A percentile compares a stretch with the other conserved stretches of the same genome.
These are phyloP conservation scores for Fusarium phyllophilum DNA, from an alignment of 2,329 filamentous ascomycete species.

Conservation along the genomic window DNA sequence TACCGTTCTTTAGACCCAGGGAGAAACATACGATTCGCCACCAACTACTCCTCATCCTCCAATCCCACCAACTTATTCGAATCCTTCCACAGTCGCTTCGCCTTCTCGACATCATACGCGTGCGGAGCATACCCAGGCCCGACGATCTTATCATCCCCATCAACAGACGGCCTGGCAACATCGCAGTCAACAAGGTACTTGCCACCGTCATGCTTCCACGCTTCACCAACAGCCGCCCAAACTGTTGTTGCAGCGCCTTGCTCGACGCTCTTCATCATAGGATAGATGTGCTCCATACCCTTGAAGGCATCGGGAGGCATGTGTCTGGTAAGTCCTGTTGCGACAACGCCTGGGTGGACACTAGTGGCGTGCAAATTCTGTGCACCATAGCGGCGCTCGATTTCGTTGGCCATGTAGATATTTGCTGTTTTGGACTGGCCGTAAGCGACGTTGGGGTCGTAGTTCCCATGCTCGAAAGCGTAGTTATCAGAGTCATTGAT, in stretches of 20 bases:
- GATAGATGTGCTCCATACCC: not conserved
- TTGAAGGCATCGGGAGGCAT: not conserved
- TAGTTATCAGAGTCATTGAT: constrained; percentile 26
- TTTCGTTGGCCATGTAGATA: constrained; percentile 40
- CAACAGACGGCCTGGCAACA: not conserved
- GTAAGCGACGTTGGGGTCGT: constrained; percentile 23
- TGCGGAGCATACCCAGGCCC: not conserved
- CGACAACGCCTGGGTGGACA: constrained; percentile 17
- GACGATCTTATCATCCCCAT: not conserved
- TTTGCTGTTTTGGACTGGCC: constrained; percentile 38
- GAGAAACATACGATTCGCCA: fast-evolving
- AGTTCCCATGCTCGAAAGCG: constrained; percentile 11
- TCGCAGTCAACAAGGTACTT: not conserved
- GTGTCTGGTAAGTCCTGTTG: not conserved
- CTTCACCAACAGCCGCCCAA: not conserved
- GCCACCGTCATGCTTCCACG: not conserved
- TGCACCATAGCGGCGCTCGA: constrained; percentile 29
- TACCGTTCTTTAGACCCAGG: fast-evolving
- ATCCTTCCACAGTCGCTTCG: not conserved
- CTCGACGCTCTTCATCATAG: not conserved
- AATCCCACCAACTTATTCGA: not conserved
- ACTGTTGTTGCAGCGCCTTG: not conserved
- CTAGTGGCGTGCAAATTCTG: constrained; percentile 26
- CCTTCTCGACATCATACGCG: not conserved
- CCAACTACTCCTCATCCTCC: not conserved